A percentile compares a stretch with the other conserved stretches of the same genome.
These are phyloP conservation scores for Kernera saxatilis DNA, from an alignment of 345 rosid species.

Conservation along the genomic window DNA sequence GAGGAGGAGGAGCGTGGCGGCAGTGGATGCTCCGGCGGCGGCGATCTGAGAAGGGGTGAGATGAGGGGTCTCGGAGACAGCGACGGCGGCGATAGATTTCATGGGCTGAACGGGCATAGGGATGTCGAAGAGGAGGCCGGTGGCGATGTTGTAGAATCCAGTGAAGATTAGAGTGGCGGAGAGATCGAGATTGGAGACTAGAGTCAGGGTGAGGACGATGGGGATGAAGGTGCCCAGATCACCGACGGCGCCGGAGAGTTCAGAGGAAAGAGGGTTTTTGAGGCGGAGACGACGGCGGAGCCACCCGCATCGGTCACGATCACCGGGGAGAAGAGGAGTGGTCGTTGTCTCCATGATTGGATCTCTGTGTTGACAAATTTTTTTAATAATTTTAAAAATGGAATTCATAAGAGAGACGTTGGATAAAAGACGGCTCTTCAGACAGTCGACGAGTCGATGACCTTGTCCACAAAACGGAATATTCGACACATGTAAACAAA, in stretches of 20 bases:
- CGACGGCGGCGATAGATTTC: conserved; percentile 85
- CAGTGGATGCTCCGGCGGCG: conserved; percentile 60
- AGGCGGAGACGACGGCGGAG: conserved; percentile 42
- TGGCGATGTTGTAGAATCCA: conserved; percentile 59
- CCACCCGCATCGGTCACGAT: conserved; percentile 25
- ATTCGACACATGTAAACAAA: too few species aligned
- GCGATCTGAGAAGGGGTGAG: conserved; percentile 62
- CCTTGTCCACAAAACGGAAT: not conserved
- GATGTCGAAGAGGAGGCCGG: conserved; percentile 74
- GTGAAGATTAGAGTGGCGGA: conserved; percentile 76
- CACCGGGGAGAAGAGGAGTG: conserved; percentile 30
- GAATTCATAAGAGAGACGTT: not conserved
- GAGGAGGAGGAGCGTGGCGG: conserved; percentile 52
- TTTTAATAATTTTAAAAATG: not conserved
- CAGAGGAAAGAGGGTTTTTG: conserved; percentile 43
- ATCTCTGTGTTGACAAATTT: not conserved
- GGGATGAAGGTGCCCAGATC: conserved; percentile 86
- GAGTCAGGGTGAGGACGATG: conserved; percentile 57
- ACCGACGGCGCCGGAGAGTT: conserved; percentile 79
- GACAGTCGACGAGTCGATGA: not conserved
- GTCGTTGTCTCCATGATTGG: conserved; percentile 31
- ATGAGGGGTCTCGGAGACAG: conserved; percentile 65
- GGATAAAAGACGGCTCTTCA: conserved; percentile 32
- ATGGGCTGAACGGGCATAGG: conserved; percentile 91
- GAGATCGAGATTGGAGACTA: conserved; percentile 66